These are phyloP conservation scores for Lichina pygmaea DNA, from an alignment of 495 filamentous ascomycete genomes.

Conservation along the genomic window DNA sequence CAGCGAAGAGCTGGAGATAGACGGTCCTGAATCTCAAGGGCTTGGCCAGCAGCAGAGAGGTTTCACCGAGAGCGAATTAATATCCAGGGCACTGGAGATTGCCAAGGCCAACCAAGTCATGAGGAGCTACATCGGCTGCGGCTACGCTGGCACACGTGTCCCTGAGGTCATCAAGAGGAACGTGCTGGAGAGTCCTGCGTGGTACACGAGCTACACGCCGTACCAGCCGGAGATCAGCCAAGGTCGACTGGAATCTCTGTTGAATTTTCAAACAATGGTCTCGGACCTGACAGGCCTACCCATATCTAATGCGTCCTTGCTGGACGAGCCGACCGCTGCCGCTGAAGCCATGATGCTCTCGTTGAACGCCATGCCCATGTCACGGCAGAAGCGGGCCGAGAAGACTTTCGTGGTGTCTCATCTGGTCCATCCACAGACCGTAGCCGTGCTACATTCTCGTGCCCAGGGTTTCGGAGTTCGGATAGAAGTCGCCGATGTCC, in stretches of 20 bases:
- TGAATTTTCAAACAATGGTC: constrained; percentile 94
- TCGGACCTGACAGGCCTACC: constrained; percentile 71
- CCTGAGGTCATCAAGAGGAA: constrained; percentile 90
- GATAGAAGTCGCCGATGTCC: constrained; percentile 43
- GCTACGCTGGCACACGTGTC: constrained; percentile 66
- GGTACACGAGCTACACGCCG: constrained; percentile 98
- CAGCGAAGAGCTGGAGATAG: constrained; percentile 27
- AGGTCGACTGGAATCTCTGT: constrained; percentile 65
- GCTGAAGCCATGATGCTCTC: constrained; percentile 97
- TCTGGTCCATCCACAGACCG: constrained; percentile 69
- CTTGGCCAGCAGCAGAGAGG: constrained; percentile 17
- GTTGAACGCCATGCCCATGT: constrained; percentile 40
- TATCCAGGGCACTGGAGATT: constrained; percentile 34
- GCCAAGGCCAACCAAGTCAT: constrained; percentile 32
- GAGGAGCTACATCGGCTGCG: constrained; percentile 56
- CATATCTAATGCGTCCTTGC: constrained; percentile 78
- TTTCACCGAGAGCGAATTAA: constrained; percentile 39
- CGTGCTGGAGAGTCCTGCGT: constrained; percentile 76
- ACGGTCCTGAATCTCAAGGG: constrained; percentile 7
- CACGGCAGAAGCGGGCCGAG: constrained; percentile 43
- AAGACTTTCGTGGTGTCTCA: constrained; percentile 70
- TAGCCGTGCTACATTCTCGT: constrained; percentile 60
- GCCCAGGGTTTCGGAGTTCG: constrained; percentile 87
- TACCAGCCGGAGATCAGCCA: constrained; percentile 98
- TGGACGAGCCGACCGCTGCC: constrained; percentile 86